A percentile compares a stretch with the other conserved stretches of the same genome.
These are phyloP conservation scores for Tylopilus sp. DNA, from an alignment of 768 basidiomycete genomes.

Conservation along the genomic window DNA sequence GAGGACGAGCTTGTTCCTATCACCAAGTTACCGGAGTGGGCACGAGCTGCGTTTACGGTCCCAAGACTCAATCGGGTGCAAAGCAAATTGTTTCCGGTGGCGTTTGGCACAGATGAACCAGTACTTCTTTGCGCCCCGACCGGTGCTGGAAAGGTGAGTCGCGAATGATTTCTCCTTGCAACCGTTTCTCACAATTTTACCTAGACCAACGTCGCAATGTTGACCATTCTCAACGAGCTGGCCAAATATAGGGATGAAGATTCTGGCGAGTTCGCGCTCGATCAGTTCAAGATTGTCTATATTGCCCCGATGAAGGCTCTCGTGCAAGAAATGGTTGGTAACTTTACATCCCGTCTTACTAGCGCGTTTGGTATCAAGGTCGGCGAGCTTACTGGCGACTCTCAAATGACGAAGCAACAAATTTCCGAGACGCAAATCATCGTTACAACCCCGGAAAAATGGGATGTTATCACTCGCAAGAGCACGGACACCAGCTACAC, in stretches of 20 bases:
- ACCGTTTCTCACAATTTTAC: slow-evolving; percentile 11
- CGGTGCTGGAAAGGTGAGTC: slow-evolving; percentile 93
- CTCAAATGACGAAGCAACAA: slow-evolving; percentile 97
- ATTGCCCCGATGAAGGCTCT: slow-evolving; percentile 99
- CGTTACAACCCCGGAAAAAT: slow-evolving; percentile 98
- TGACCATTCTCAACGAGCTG: slow-evolving; percentile 90
- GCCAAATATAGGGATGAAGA: slow-evolving; percentile 81
- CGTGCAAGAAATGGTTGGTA: slow-evolving; percentile 98
- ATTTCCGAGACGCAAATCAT: slow-evolving; percentile 97
- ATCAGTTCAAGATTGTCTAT: slow-evolving; percentile 95
- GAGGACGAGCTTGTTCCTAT: slow-evolving; percentile 73
- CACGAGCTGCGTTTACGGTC: slow-evolving; percentile 81
- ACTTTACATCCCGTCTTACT: slow-evolving; percentile 74
- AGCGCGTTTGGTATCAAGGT: slow-evolving; percentile 72
- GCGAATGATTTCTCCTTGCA: not conserved
- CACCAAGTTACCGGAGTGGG: slow-evolving; percentile 77
- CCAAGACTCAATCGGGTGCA: slow-evolving; percentile 86
- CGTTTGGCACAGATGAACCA: slow-evolving; percentile 94
- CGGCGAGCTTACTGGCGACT: slow-evolving; percentile 94
- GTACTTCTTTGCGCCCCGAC: slow-evolving; percentile 96
- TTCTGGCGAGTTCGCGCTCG: slow-evolving; percentile 78
- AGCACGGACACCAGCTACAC: slow-evolving; percentile 96
- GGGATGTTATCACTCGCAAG: slow-evolving; percentile 99
- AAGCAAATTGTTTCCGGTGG: slow-evolving; percentile 88
- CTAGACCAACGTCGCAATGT: slow-evolving; percentile 97